These are phyloP conservation scores for Fraxinus ornus DNA, from an alignment of 305 asterid species.

Conservation along the genomic window DNA sequence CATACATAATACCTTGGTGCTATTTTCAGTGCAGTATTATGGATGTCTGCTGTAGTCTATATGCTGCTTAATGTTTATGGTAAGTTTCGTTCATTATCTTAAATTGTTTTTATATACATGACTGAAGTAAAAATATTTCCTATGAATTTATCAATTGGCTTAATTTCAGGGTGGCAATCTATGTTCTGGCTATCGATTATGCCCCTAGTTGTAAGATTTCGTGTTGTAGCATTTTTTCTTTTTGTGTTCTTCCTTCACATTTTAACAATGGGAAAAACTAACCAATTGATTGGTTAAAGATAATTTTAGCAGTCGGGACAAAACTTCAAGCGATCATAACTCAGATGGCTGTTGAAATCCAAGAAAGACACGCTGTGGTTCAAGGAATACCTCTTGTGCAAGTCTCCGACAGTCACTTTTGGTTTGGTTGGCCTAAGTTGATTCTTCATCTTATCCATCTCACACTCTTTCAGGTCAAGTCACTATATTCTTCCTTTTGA, in stretches of 20 bases:
- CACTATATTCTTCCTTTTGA: neutral
- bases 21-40: slow-evolving; percentile 56
- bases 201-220: slow-evolving; percentile 64
- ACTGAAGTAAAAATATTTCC: neutral
- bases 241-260: neutral
- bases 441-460: slow-evolving; percentile 72
- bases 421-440: slow-evolving; percentile 66
- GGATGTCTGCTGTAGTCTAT: slow-evolving; percentile 70
- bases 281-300: slow-evolving; percentile 44
- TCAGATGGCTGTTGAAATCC: slow-evolving; percentile 82
- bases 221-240: neutral
- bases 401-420: slow-evolving; percentile 76
- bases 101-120: neutral
- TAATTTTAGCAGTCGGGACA: slow-evolving; percentile 73
- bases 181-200: slow-evolving; percentile 64
- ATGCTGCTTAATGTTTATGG: slow-evolving; percentile 73
- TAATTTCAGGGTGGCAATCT: slow-evolving; percentile 60
- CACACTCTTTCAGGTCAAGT: slow-evolving; percentile 67
- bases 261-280: slow-evolving; percentile 16
- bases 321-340: slow-evolving; percentile 87
- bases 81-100: slow-evolving; percentile 15
- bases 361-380: slow-evolving; percentile 80
- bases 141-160: neutral
- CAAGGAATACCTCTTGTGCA: slow-evolving; percentile 92
- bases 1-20: slow-evolving; percentile 22